These are phyloP conservation scores for Cordyceps cicadae DNA, from an alignment of 2,329 filamentous ascomycete species.

Conservation along the genomic window DNA sequence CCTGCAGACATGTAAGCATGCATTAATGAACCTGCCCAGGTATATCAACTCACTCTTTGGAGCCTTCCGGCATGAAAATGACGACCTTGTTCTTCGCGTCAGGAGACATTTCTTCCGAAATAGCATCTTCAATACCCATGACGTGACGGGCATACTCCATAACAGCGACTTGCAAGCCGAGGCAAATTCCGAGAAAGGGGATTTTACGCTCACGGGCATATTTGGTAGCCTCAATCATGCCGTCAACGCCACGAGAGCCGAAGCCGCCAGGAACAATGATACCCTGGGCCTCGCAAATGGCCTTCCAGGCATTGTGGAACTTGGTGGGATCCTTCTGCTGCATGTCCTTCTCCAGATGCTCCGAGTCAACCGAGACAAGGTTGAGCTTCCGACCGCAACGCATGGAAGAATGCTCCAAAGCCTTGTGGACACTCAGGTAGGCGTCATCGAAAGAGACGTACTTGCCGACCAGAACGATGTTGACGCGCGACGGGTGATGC, in stretches of 20 bases:
- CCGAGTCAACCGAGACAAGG: slow-evolving; percentile 76
- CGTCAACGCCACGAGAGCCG: slow-evolving; percentile 71
- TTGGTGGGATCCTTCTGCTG: slow-evolving; percentile 56
- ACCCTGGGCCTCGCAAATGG: slow-evolving; percentile 60
- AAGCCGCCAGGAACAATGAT: slow-evolving; percentile 64
- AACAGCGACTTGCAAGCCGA: slow-evolving; percentile 89
- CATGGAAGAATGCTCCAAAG: slow-evolving; percentile 89
- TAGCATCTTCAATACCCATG: slow-evolving; percentile 51
- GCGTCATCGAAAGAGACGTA: slow-evolving; percentile 80
- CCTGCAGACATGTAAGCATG: slow-evolving; percentile 4
- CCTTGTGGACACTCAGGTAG: slow-evolving; percentile 77
- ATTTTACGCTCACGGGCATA: slow-evolving; percentile 77
- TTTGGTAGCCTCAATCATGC: slow-evolving; percentile 81
- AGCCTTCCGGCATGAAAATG: slow-evolving; percentile 81
- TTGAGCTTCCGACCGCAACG: slow-evolving; percentile 70
- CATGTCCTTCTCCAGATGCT: slow-evolving; percentile 65
- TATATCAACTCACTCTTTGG: slow-evolving; percentile 29
- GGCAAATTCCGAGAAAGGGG: slow-evolving; percentile 82
- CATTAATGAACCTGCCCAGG: not conserved
- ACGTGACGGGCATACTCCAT: slow-evolving; percentile 79
- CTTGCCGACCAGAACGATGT: slow-evolving; percentile 86
- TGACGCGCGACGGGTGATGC: slow-evolving; percentile 57
- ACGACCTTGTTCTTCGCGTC: slow-evolving; percentile 61
- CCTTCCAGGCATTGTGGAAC: slow-evolving; percentile 81
- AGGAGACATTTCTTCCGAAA: slow-evolving; percentile 47